Evolutionary conservation across 306 rosid species (phyloP), one percentile per base, ranked within the genome.

Genomic region (Trifolium repens): DNA sequence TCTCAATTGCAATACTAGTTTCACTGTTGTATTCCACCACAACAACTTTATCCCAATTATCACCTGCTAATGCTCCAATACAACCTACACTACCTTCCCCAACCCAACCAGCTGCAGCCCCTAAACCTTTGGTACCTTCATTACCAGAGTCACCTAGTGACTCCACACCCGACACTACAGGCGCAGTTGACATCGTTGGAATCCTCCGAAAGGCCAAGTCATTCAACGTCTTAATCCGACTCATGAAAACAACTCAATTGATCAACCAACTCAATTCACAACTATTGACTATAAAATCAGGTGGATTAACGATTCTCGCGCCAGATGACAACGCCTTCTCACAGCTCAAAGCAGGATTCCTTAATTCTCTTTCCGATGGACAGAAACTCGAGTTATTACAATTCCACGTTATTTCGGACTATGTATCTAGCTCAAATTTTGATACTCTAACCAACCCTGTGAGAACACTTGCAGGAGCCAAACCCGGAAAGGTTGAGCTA

Each of bases 401-500:
- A 39, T 91, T 82, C 80, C 93, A 91, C 26, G 70, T 91, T 10
- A 17, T 91, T 10, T 81, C 89, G 1, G 81, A 72, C 5, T 87
- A 81, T 44, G 80, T 90, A 0, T 79, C 93, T 0, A 76, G 89
- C 55, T 71, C 91, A 0, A 88, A 90, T 35, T 87, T 90, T n/a
- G 91, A 90, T 70, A 88, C 93, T 0, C 70, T 90, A 0, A 88
- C 91, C 13, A 88, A 90, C 66, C 91, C 93, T 0, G 83, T 90
- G 5, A 78, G 89, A 22, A 90, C 96, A 47, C 90, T 88, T 8
- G 96, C 93, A 0, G 92, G 96, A 2, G 88, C 80, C 9, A 81
- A 76, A 24, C 84, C 82, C 0, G 72, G 88, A 3, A 89, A 79
- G 69, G 85, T 75, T 43, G 90, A 89, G 42, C 81, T 88, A 1